These are phyloP conservation scores for Herpetomonas muscarum DNA, from an alignment of 208 protist genomes.

Conservation along the genomic window DNA sequence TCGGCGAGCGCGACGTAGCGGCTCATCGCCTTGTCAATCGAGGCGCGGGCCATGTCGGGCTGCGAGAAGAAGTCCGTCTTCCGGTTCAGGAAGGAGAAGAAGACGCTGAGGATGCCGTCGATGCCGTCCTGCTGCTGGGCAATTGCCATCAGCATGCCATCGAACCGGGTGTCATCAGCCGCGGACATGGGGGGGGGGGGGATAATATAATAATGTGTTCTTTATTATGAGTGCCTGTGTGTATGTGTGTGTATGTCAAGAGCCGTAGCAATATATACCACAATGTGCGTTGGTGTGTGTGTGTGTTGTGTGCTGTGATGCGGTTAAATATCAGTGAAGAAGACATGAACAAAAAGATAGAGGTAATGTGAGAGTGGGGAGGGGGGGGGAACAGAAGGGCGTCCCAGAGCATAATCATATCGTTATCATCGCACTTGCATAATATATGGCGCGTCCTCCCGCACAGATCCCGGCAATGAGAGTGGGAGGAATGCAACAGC, in stretches of 20 bases:
- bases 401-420: too few species aligned
- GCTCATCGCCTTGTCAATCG: constrained; percentile 49
- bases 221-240: too few species aligned
- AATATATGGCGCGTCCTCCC: too few species aligned
- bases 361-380: neutral
- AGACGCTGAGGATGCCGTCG: constrained; percentile 86
- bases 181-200: too few species aligned
- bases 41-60: constrained; percentile 49
- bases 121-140: constrained; percentile 90
- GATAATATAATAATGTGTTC: too few species aligned
- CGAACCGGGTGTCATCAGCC: constrained; percentile 59
- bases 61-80: constrained; percentile 94
- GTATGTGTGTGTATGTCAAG: neutral
- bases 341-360: neutral
- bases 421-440: neutral
- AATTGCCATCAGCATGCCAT: constrained; percentile 87
- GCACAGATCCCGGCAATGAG: too few species aligned
- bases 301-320: too few species aligned
- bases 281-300: too few species aligned
- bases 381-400: too few species aligned
- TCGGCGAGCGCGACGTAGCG: constrained; percentile 56
- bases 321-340: too few species aligned
- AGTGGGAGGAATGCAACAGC: too few species aligned
- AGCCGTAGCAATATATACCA: neutral
- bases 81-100: constrained; percentile 89